Conservation (phyloP, 2,329 filamentous ascomycete genomes). For the Ceratocystis destructans region DNA sequence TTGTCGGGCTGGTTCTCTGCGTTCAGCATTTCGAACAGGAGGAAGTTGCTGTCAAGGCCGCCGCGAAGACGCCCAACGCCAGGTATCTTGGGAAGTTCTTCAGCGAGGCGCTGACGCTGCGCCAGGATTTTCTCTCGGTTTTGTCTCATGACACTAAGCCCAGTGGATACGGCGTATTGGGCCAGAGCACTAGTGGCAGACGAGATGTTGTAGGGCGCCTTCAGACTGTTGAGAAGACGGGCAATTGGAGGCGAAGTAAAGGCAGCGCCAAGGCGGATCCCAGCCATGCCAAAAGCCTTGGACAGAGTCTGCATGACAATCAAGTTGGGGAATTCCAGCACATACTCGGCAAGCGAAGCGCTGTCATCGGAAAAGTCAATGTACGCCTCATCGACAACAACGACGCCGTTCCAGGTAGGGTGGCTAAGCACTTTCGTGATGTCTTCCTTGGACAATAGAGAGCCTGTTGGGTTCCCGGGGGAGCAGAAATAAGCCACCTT, state of each 20-base stretch:
- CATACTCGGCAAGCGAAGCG: conserved; percentile 79
- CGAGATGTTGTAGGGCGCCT: conserved; percentile 92
- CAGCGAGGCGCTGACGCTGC: conserved; percentile 65
- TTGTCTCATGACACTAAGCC: conserved; percentile 56
- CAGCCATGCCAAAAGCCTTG: conserved; percentile 91
- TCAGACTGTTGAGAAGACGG: conserved; percentile 71
- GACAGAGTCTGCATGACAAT: conserved; percentile 98
- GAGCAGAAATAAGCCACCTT: conserved; percentile 91
- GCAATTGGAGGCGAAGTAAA: conserved; percentile 68
- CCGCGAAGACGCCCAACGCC: conserved; percentile 74
- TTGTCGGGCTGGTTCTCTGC: conserved; percentile 63
- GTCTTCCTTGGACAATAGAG: conserved; percentile 60
- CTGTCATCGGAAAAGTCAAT: conserved; percentile 72
- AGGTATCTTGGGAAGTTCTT: conserved; percentile 56
- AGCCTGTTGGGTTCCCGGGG: conserved; percentile 85
- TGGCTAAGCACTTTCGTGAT: conserved; percentile 63
- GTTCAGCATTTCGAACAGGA: conserved; percentile 80
- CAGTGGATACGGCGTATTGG: conserved; percentile 53
- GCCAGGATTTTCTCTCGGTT: conserved; percentile 56
- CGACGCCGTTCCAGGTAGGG: conserved; percentile 86
- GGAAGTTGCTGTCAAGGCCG: conserved; percentile 71
- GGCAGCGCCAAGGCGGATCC: conserved; percentile 76
- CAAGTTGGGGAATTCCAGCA: conserved; percentile 82
- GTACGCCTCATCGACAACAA: conserved; percentile 91
- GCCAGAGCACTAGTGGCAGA: conserved; percentile 77